Conservation (phyloP, 2,329 filamentous ascomycete species). For the Atkinsonella hypoxylon region DNA sequence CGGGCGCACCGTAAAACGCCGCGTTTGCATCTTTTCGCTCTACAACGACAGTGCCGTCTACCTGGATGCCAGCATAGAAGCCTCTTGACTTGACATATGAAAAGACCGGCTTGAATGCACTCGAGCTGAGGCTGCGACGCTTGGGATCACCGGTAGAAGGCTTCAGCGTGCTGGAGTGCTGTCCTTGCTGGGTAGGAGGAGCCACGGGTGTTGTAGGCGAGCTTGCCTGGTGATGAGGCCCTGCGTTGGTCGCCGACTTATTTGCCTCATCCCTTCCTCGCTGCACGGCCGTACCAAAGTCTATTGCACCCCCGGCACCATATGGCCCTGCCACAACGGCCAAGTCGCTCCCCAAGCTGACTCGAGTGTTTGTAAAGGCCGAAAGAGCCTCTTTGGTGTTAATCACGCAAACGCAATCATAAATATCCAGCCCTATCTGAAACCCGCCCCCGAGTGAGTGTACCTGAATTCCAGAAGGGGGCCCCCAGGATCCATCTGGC, state of each 20-base stretch:
- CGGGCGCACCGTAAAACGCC: slow-evolving; percentile 62
- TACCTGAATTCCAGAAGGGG: slow-evolving; percentile 71
- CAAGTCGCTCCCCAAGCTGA: slow-evolving; percentile 68
- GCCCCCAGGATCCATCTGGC: slow-evolving; percentile 60
- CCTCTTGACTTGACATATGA: slow-evolving; percentile 79
- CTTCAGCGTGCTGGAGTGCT: slow-evolving; percentile 14
- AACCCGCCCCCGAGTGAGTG: slow-evolving; percentile 73
- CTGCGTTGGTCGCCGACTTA: neutral
- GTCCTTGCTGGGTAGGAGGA: neutral
- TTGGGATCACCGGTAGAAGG: slow-evolving; percentile 13
- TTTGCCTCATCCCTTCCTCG: slow-evolving; percentile 5
- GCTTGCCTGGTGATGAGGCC: neutral
- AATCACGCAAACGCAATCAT: slow-evolving; percentile 80
- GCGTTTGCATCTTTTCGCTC: slow-evolving; percentile 84
- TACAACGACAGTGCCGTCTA: slow-evolving; percentile 79
- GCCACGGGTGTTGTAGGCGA: neutral
- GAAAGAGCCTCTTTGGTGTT: slow-evolving; percentile 65
- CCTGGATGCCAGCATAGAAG: slow-evolving; percentile 74
- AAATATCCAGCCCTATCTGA: slow-evolving; percentile 72
- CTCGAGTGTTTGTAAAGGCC: slow-evolving; percentile 63
- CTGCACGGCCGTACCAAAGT: slow-evolving; percentile 32
- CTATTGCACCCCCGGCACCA: slow-evolving; percentile 61
- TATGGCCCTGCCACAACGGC: slow-evolving; percentile 59
- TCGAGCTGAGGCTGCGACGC: slow-evolving; percentile 19
- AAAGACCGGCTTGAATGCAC: slow-evolving; percentile 31